A percentile compares a stretch with the other conserved stretches of the same genome.
Conservation (phyloP, 768 basidiomycete species). For the Termitomyces sp. region DNA sequence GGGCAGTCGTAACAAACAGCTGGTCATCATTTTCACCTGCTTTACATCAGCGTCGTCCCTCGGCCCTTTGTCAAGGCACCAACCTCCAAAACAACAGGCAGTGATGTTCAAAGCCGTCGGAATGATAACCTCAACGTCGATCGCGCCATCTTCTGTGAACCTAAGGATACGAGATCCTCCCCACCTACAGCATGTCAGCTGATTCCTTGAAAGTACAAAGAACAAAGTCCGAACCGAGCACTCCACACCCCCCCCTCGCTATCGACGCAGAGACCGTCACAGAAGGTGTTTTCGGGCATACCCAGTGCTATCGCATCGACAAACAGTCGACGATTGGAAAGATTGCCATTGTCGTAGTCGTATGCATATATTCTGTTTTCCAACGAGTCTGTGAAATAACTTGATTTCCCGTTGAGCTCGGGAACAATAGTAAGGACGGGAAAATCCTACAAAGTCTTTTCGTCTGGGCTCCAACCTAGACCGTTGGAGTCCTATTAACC, state of each 20-base stretch:
- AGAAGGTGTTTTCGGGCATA: constrained; percentile 45
- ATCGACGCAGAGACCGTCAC: constrained; percentile 68
- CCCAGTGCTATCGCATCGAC: constrained; percentile 55
- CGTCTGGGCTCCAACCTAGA: constrained; percentile 60
- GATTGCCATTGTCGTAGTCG: constrained; percentile 56
- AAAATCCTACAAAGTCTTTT: constrained; percentile 50
- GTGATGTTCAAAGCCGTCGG: constrained; percentile 64
- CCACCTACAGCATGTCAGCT: constrained; percentile 41
- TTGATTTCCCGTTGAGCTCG: constrained; percentile 20
- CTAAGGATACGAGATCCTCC: constrained; percentile 58
- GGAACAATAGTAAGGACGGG: neutral
- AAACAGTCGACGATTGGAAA: constrained; percentile 53
- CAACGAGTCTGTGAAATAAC: constrained; percentile 70
- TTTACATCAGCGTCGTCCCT: neutral
- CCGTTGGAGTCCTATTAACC: constrained; percentile 58
- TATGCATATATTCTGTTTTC: constrained; percentile 66
- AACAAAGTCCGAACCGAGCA: constrained; percentile 34
- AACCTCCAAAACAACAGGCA: constrained; percentile 69
- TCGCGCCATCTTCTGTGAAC: constrained; percentile 47
- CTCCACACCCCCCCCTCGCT: constrained; percentile 63
- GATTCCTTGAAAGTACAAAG: neutral
- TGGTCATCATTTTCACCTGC: constrained; percentile 58
- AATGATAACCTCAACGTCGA: constrained; percentile 55
- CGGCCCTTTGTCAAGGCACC: neutral
- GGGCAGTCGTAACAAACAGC: constrained; percentile 59